Conservation (phyloP, 1,284 basidiomycete genomes). For the Marasmius sp. region DNA sequence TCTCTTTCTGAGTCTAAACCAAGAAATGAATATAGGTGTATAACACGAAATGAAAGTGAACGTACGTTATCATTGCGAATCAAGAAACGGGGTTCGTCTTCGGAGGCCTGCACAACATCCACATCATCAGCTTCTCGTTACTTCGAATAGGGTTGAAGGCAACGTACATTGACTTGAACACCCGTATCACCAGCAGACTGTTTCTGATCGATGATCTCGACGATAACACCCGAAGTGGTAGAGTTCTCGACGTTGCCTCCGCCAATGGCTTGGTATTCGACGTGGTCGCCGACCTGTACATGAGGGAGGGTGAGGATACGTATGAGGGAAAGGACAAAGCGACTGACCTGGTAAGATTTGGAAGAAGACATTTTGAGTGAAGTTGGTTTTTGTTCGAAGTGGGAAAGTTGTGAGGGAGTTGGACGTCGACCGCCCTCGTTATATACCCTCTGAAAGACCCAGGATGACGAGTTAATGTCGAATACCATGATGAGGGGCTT, state of each 20-base stretch:
- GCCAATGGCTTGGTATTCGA: conserved; percentile 10
- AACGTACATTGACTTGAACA: conserved; percentile 1
- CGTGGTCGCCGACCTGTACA: conserved; percentile 8
- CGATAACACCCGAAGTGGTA: conserved; percentile 7
- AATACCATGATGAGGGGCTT: no score
- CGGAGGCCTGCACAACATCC: neutral
- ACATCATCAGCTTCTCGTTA: neutral
- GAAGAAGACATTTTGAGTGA: no score
- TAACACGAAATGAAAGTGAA: neutral
- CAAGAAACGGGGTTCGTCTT: conserved; percentile 9
- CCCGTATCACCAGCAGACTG: conserved; percentile 1
- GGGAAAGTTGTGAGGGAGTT: no score
- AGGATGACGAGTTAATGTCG: no score
- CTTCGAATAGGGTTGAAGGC: neutral
- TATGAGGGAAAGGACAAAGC: no score
- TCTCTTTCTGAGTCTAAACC: conserved; percentile 8
- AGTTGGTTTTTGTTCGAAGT: no score
- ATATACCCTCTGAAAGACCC: no score
- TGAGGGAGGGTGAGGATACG: no score
- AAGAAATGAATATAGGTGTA: neutral
- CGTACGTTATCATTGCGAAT: conserved; percentile 9
- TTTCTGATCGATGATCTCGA: neutral
- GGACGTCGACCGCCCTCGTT: no score
- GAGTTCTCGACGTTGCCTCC: conserved; percentile 12
- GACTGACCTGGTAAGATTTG: no score